Conservation (phyloP, 2,329 filamentous ascomycete genomes). For the Triangularia setosa region DNA sequence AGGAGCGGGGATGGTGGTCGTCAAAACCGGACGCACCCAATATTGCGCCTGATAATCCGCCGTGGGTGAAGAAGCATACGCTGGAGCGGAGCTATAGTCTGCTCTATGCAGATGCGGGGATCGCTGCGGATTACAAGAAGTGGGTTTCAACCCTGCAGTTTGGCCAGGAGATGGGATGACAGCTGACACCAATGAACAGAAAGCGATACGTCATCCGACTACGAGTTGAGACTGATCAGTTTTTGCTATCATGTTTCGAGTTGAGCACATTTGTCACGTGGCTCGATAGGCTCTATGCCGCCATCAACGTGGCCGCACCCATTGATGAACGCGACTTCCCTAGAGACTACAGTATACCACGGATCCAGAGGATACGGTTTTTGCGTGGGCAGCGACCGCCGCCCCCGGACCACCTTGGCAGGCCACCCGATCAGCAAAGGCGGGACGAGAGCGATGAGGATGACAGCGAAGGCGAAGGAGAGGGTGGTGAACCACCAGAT, state of each 20-base stretch:
- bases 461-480: slow-evolving; percentile 12
- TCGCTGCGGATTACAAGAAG: slow-evolving; percentile 70
- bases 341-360: slow-evolving; percentile 57
- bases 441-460: slow-evolving; percentile 15
- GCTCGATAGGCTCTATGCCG: slow-evolving; percentile 66
- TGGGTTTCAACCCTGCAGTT: slow-evolving; percentile 36
- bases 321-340: slow-evolving; percentile 67
- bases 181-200: slow-evolving; percentile 33
- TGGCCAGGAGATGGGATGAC: slow-evolving; percentile 3
- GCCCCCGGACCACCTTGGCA: slow-evolving; percentile 24
- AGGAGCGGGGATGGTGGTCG: slow-evolving; percentile 49
- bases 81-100: slow-evolving; percentile 67
- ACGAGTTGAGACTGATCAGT: slow-evolving; percentile 69
- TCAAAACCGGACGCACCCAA: slow-evolving; percentile 43
- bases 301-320: slow-evolving; percentile 66
- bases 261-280: slow-evolving; percentile 64
- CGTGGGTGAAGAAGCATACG: slow-evolving; percentile 49
- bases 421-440: slow-evolving; percentile 23
- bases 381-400: slow-evolving; percentile 38
- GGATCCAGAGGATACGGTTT: slow-evolving; percentile 52
- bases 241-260: slow-evolving; percentile 63
- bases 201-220: slow-evolving; percentile 66
- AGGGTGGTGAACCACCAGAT: slow-evolving; percentile 17
- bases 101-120: slow-evolving; percentile 70
- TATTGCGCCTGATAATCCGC: slow-evolving; percentile 47